Base-by-base conservation (phyloP, 495 filamentous ascomycete species). In the Hypoxylon fuscum region DNA sequence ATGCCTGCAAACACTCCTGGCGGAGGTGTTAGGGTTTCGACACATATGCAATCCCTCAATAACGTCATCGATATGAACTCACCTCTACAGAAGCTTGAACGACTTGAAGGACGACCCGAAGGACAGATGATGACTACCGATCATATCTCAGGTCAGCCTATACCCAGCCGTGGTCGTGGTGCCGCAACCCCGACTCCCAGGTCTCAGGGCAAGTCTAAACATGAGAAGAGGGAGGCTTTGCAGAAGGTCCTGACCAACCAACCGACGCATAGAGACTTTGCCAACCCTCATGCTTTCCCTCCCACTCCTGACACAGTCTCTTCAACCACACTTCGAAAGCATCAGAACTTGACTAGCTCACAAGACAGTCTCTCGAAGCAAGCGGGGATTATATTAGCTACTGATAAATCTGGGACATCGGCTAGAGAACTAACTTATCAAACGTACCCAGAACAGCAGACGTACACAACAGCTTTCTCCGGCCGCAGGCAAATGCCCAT, bases 261-360 rank as follows among this genome's bases (percentile, higher is more conserved):
- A 4, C 69, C 68, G n/a, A 56, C 56, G 15, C 46, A 65, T 12
- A 67, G 62, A 15, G 61, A 75, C 31, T 40, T 73, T 21, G 55
- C 59, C 15, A 70, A 66, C 31, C 60, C 62, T 6, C 73, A 76
- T 5, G 59, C 64, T 20, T 70, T 83, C 12, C 82, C 82, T 35
- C 82, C 82, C 7, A 84, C 82, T 1, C 82, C 82, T 0, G 82
- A 85, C 59, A 85, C 82, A 0, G 74, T 85, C 17, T 79, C 80
- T 4, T 82, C 80, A 2, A 77, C 76, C 11, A 82, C 80, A 0
- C 72, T 85, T 29, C 72, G 73, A 20, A 70, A 65, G 23, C 69
- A 68, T 32, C 60, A 72, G 18, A 43, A 49, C 23, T 45, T 45
- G 10, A 58, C 63, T n/a, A 48, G 58, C 32, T 68, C 67, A 11